Percentiles rank a stretch among this genome's conserved stretches.
These are phyloP conservation scores for Raddia distichophylla DNA, from an alignment of 176 grass and related monocot species.

Conservation along the genomic window DNA sequence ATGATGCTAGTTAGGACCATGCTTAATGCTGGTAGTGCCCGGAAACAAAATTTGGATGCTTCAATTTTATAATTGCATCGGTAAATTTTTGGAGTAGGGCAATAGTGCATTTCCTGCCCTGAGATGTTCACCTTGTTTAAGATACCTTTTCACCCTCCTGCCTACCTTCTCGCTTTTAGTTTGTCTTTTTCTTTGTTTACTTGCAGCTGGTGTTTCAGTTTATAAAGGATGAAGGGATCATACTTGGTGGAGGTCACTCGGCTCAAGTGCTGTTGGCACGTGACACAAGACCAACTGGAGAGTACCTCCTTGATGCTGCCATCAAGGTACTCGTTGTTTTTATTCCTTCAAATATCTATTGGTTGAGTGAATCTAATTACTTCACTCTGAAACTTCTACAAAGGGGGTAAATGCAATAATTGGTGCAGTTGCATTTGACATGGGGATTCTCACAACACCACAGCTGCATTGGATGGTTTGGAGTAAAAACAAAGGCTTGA, in stretches of 20 bases:
- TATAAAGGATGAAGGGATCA: conserved; percentile 64
- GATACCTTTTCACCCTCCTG: too few species aligned
- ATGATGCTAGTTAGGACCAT: too few species aligned
- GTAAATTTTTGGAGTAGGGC: too few species aligned
- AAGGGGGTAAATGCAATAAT: conserved; percentile 82
- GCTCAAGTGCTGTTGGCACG: conserved; percentile 78
- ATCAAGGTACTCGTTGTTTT: conserved; percentile 53
- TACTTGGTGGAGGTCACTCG: conserved; percentile 49
- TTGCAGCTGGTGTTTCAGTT: conserved; percentile 74
- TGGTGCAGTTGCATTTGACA: conserved; percentile 60
- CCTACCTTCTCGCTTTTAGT: not conserved
- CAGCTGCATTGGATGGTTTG: conserved; percentile 95
- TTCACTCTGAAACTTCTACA: conserved; percentile 22
- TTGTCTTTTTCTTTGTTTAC: conserved; percentile 6
- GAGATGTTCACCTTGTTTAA: too few species aligned
- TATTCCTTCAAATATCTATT: not conserved
- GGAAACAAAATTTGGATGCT: too few species aligned
- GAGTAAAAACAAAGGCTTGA: conserved; percentile 68
- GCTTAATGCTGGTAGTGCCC: too few species aligned
- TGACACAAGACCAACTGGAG: conserved; percentile 90
- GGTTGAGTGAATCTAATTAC: conserved; percentile 20
- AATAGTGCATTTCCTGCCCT: too few species aligned
- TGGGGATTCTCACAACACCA: conserved; percentile 90
- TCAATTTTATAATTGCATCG: too few species aligned
- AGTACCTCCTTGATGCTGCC: conserved; percentile 74